phyloP scores from a whole-genome alignment of 495 filamentous ascomycete genomes.

The Penicillium cinerascens region DNA sequence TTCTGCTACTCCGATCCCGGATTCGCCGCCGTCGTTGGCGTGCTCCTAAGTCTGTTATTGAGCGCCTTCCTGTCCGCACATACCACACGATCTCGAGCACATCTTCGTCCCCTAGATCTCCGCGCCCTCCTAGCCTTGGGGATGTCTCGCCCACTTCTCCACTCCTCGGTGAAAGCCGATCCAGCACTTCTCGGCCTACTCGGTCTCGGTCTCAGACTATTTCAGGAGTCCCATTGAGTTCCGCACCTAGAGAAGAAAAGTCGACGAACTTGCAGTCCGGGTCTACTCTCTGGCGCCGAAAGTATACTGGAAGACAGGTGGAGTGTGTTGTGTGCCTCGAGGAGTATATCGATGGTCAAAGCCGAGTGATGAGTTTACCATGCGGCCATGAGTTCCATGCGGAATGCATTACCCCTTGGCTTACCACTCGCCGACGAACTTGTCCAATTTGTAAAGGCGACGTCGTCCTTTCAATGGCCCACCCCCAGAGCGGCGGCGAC shows the following conservation, averaged over 20 bases:
- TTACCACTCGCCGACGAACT: constrained; percentile 88
- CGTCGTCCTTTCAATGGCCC: constrained; percentile 67
- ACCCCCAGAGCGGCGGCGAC: constrained; percentile 47
- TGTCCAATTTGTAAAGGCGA: constrained; percentile 98
- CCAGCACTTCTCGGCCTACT: constrained; percentile 34
- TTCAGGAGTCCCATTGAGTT: constrained; percentile 46
- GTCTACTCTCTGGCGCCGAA: constrained; percentile 63
- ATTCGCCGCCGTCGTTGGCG: constrained; percentile 90
- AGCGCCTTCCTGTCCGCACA: constrained; percentile 88
- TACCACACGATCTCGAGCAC: constrained; percentile 74
- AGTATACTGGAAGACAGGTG: constrained; percentile 80
- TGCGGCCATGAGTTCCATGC: constrained; percentile 98
- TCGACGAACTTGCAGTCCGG: constrained; percentile 49
- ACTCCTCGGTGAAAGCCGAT: constrained; percentile 46
- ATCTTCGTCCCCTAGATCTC: constrained; percentile 52
- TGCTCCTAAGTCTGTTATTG: constrained; percentile 92
- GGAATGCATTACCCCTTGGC: constrained; percentile 99
- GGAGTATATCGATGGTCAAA: constrained; percentile 94
- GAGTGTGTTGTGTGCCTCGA: constrained; percentile 98
- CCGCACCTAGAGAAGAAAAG: constrained; percentile 34
- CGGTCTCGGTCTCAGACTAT: constrained; percentile 65
- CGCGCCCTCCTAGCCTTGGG: constrained; percentile 46
- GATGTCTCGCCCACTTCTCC: constrained; percentile 72
- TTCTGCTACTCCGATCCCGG: constrained; percentile 82
- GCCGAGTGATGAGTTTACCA: constrained; percentile 93